Evolutionary conservation across 2,329 filamentous ascomycete genomes (phyloP).

Genomic region (Ophioceras dolichostomum): DNA sequence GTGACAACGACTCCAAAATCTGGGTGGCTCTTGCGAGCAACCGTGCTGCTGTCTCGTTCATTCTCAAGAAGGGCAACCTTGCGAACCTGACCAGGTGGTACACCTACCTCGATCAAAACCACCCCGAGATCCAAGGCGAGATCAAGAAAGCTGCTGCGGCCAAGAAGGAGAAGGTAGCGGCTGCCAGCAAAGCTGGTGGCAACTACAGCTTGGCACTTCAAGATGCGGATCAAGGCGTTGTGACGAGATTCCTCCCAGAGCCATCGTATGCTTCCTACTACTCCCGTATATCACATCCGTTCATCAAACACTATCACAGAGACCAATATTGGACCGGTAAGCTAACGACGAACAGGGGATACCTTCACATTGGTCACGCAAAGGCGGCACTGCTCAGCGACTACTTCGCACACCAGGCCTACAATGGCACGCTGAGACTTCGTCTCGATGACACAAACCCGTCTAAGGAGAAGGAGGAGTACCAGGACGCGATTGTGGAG

Average conservation of each 20-base stretch:
- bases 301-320: no score
- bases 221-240: constrained; percentile 77
- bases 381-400: constrained; percentile 67
- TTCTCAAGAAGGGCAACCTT: constrained; percentile 67
- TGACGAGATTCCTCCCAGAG: constrained; percentile 88
- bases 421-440: constrained; percentile 80
- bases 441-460: constrained; percentile 98
- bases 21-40: constrained; percentile 78
- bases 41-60: constrained; percentile 67
- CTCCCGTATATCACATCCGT: no score
- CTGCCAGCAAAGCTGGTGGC: constrained; percentile 62
- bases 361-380: constrained; percentile 90
- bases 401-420: constrained; percentile 90
- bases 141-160: constrained; percentile 58
- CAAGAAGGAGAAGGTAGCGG: constrained; percentile 56
- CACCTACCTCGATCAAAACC: constrained; percentile 67
- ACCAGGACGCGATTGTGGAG: constrained; percentile 84
- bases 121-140: constrained; percentile 62
- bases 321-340: no score
- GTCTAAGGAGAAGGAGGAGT: constrained; percentile 94
- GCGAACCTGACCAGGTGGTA: constrained; percentile 80
- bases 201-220: constrained; percentile 83
- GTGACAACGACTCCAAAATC: constrained; percentile 65
- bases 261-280: constrained; percentile 54
- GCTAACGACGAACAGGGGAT: constrained; percentile 40